Evolutionary conservation across 371 early-diverging fungal species (phyloP).

Genomic region (Mortierella sp.): DNA sequence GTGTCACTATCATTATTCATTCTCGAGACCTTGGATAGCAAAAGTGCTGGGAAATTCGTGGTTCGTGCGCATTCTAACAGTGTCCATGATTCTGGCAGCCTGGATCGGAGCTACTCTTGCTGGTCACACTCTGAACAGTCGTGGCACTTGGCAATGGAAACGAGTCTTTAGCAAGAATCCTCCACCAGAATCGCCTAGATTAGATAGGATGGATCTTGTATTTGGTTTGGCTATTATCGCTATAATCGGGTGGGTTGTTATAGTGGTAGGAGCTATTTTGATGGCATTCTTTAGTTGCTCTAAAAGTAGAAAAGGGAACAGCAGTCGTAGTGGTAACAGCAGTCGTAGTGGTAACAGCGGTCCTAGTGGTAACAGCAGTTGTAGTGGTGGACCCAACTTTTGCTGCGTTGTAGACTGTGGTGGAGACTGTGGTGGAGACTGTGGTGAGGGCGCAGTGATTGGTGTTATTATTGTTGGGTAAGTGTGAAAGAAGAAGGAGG

Average conservation of each 20-base stretch:
- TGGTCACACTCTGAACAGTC: constrained; percentile 11
- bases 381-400: too few relatives aligned
- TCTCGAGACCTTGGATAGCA: constrained; percentile 32
- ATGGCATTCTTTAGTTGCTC: too few relatives aligned
- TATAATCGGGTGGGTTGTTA: constrained; percentile 4
- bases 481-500: too few relatives aligned
- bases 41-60: constrained; percentile 12
- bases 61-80: constrained; percentile 21
- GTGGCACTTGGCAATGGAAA: constrained; percentile 20
- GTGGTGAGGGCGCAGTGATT: too few relatives aligned
- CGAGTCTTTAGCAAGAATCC: background rate
- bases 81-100: constrained; percentile 4
- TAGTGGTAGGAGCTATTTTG: too few relatives aligned
- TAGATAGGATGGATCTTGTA: constrained; percentile 25
- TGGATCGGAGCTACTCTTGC: background rate
- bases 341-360: too few relatives aligned
- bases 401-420: too few relatives aligned
- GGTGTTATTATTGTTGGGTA: too few relatives aligned
- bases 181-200: background rate
- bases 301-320: too few relatives aligned
- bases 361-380: too few relatives aligned
- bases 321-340: too few relatives aligned
- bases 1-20: constrained; percentile 48
- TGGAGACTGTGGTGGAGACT: too few relatives aligned
- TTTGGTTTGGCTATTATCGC: constrained; percentile 11